Evolutionary conservation across 2,329 filamentous ascomycete genomes (phyloP).

Genomic region (Aspergillus pseudoterreus): DNA sequence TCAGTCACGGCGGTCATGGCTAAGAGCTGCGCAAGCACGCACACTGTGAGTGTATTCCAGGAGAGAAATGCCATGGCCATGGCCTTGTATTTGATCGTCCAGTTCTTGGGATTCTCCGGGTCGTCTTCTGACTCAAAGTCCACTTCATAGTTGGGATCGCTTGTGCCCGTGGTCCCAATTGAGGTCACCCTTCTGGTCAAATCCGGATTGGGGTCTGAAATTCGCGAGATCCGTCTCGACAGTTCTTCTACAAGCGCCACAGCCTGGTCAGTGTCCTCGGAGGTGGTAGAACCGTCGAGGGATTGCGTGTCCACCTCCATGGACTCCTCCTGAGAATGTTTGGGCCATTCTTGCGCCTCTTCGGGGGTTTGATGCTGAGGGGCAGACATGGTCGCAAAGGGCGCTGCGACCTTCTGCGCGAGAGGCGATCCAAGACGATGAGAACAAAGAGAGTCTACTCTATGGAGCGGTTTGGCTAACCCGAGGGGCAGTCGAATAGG

Average conservation of each 20-base stretch:
- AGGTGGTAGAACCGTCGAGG: constrained; percentile 24
- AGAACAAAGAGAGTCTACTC: not conserved
- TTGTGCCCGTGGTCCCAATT: constrained; percentile 42
- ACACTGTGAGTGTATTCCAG: constrained; percentile 56
- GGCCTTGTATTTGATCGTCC: constrained; percentile 58
- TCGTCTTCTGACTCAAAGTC: constrained; percentile 64
- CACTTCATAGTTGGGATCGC: constrained; percentile 65
- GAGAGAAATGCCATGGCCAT: constrained; percentile 54
- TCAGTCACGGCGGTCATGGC: not conserved
- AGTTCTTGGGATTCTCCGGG: constrained; percentile 64
- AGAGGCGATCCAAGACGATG: not conserved
- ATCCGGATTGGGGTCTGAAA: constrained; percentile 27
- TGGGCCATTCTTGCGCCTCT: constrained; percentile 19
- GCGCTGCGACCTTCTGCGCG: not conserved
- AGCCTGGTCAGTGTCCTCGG: constrained; percentile 24
- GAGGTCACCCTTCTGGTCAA: constrained; percentile 43
- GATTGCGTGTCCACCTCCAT: constrained; percentile 20
- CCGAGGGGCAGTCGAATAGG: not conserved
- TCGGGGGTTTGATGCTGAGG: constrained; percentile 4
- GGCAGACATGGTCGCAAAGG: constrained; percentile 18
- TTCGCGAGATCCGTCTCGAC: constrained; percentile 16
- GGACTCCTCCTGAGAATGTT: constrained; percentile 11
- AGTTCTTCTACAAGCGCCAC: constrained; percentile 22
- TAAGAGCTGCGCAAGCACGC: constrained; percentile 17
- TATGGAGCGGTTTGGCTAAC: not conserved